phyloP scores from a whole-genome alignment of 2,329 filamentous ascomycete species.

The Monilinia fructicola region DNA sequence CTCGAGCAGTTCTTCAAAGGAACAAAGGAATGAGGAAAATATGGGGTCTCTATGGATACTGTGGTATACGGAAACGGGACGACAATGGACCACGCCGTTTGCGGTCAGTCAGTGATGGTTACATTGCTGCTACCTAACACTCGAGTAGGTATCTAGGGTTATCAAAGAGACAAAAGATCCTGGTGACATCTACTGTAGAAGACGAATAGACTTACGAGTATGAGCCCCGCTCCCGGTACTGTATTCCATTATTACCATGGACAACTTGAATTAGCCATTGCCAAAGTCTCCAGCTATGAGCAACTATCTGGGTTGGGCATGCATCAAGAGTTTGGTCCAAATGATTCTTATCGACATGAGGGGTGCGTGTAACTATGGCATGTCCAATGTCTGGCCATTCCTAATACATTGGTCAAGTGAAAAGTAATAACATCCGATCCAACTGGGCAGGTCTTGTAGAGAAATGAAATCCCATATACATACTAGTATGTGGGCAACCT shows the following conservation, averaged over 20 bases:
- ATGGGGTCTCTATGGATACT: too few relatives aligned
- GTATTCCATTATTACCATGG: too few relatives aligned
- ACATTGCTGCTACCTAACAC: too few relatives aligned
- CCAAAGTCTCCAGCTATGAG: too few relatives aligned
- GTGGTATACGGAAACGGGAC: too few relatives aligned
- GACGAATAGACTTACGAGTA: too few relatives aligned
- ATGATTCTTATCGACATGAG: neutral
- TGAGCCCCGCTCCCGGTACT: too few relatives aligned
- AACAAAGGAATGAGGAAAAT: neutral
- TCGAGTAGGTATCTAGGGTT: too few relatives aligned
- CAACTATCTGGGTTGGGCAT: too few relatives aligned
- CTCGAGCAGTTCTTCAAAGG: conserved; percentile 11
- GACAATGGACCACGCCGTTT: neutral
- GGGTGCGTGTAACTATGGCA: neutral
- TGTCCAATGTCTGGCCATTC: neutral
- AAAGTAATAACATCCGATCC: neutral
- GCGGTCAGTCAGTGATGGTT: neutral
- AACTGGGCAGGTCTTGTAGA: neutral
- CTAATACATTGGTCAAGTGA: neutral
- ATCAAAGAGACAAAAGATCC: neutral
- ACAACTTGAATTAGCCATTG: too few relatives aligned
- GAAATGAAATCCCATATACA: neutral
- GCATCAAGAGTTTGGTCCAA: too few relatives aligned
- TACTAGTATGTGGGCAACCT: neutral
- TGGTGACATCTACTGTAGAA: too few relatives aligned